Percentiles rank a stretch among this genome's conserved stretches.
phyloP scores from a whole-genome alignment of 805 yeast genomes.

The Saccharomycopsis synnaedendra region DNA sequence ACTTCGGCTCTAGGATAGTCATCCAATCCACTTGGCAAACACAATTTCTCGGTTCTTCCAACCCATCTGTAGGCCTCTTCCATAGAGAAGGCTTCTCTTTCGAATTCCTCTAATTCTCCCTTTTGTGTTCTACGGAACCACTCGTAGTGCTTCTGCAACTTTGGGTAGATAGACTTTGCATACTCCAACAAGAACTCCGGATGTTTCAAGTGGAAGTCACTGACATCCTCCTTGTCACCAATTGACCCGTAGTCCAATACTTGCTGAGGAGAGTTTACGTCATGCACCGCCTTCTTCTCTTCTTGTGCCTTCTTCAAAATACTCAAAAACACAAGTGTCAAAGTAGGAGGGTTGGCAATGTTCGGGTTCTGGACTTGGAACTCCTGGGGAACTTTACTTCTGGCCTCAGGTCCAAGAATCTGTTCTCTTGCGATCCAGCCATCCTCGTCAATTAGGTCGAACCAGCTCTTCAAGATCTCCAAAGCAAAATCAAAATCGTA shows the following conservation, averaged over 20 bases:
- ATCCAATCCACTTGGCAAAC: conserved; percentile 88
- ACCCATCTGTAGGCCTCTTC: conserved; percentile 77
- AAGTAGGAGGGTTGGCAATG: conserved; percentile 92
- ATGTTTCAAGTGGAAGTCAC: conserved; percentile 41
- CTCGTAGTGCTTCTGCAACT: conserved; percentile 62
- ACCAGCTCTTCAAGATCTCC: conserved; percentile 83
- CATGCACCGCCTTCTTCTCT: conserved; percentile 18
- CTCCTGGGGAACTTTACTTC: conserved; percentile 75
- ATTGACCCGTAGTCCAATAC: conserved; percentile 15
- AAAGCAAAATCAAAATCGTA: conserved; percentile 76
- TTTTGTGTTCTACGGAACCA: conserved; percentile 77
- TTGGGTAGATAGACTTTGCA: conserved; percentile 62
- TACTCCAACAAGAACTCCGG: conserved; percentile 50
- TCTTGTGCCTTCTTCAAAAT: conserved; percentile 36
- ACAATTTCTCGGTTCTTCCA: conserved; percentile 77
- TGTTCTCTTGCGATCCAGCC: conserved; percentile 98
- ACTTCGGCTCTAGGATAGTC: conserved; percentile 82
- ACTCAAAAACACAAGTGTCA: conserved; percentile 61
- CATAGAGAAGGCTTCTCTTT: conserved; percentile 37
- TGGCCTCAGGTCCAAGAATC: conserved; percentile 82
- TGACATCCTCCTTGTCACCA: conserved; percentile 23
- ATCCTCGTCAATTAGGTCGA: conserved; percentile 67
- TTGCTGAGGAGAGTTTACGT: conserved; percentile 23
- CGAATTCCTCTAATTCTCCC: conserved; percentile 67
- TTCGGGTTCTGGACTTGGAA: conserved; percentile 80